Evolutionary conservation across 768 basidiomycete genomes (phyloP), one percentile per base, ranked within the genome.

Genomic region (Macrolepiota dolichaula): DNA sequence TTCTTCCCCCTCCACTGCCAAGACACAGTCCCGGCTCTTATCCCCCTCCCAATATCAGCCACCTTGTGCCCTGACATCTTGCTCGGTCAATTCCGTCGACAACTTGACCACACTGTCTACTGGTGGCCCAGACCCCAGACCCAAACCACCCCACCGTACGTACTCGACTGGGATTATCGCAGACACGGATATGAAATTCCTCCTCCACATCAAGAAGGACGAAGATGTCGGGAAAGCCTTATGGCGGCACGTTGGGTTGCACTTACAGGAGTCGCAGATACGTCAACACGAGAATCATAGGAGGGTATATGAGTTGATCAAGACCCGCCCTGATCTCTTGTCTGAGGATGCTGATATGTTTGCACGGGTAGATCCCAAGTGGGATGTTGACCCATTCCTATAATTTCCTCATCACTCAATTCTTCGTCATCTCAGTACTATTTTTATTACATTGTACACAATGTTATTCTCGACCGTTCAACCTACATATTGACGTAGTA

Each of bases 321-420:
- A 56, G 32, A 56, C 25, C 27, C 40, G 29, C 15, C 55, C 55
- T 27, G 37, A 55, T 19, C 10, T 55, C 3, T 25, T 55, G 22
- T 15, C 12, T 13, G 54, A 42, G 40, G 54, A 24, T 42, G 42
- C 54, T 17, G 37, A 55, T 22, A 24, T 55, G n/a, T 40, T 55
- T 24, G 40, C 40, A 22, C 19, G 38, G 15, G 54, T 10, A 22
- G 37, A 42, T 24, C 22, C 38, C 4, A 42, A 19, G 12, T 55
- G 54, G 54, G 54, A 55, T 55, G 12, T 10, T 40, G 40, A 55
- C 42, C 54, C 54, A 25, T 55, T 55, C n/a, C 11, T 52, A n/a
- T 52, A 49, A n/a, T 7, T 32, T 44, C 42, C 42, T 1, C n/a
- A 17, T 19, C 6, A n/a, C n/a, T n/a, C n/a, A n/a, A n/a, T n/a